phyloP scores from a whole-genome alignment of 1,284 basidiomycete genomes.

The Cryptococcus maquisensis region DNA sequence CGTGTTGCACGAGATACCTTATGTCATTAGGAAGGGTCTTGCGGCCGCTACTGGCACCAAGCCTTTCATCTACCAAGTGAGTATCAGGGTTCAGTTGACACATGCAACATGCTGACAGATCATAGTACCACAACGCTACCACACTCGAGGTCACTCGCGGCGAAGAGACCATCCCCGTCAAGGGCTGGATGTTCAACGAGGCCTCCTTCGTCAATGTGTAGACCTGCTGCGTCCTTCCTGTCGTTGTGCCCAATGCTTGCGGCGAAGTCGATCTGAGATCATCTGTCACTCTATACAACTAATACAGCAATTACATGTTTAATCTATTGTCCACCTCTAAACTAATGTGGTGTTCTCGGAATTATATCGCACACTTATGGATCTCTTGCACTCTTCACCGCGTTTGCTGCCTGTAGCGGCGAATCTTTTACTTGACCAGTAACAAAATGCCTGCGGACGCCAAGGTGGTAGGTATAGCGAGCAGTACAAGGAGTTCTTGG shows the following conservation, averaged over 20 bases:
- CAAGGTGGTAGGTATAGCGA: too few species aligned
- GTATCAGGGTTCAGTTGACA: slow-evolving; percentile 7
- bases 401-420: neutral
- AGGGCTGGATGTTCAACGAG: slow-evolving; percentile 78
- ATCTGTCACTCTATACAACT: too few species aligned
- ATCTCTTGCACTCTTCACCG: neutral
- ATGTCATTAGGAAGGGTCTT: slow-evolving; percentile 58
- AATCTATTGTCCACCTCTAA: too few species aligned
- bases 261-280: too few species aligned
- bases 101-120: neutral
- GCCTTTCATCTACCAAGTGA: slow-evolving; percentile 53
- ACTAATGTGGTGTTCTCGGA: too few species aligned
- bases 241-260: too few species aligned
- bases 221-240: neutral
- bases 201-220: slow-evolving; percentile 67
- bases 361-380: too few species aligned
- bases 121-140: slow-evolving; percentile 73
- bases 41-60: slow-evolving; percentile 52
- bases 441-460: too few species aligned
- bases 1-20: slow-evolving; percentile 91
- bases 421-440: too few species aligned
- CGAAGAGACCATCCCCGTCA: slow-evolving; percentile 51
- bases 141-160: slow-evolving; percentile 63
- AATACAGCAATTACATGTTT: too few species aligned
- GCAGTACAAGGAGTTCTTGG: too few species aligned